Evolutionary conservation across 306 rosid genomes (phyloP), one percentile per base, ranked within the genome.

Genomic region (Begonia loranthoides): DNA sequence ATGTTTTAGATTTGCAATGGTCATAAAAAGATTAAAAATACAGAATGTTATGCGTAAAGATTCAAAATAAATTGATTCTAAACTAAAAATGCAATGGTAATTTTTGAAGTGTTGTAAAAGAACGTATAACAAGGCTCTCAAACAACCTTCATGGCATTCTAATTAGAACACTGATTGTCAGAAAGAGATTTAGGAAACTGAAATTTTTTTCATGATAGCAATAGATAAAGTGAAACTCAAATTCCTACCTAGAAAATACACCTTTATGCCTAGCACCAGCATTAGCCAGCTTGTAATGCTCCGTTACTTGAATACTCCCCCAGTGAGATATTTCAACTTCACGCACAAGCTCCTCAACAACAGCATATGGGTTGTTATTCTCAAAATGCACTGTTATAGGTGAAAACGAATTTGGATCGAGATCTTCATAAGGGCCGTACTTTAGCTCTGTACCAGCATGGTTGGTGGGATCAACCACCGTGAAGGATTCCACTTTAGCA

Each of bases 241-340:
- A 71, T 49, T 63, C 62, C 55, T 67, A 86, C 99, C 99, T 86
- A 3, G 95, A 82, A 71, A 90, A 90, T 15, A 80, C 87, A 61
- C 97, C 95, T 71, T 82, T 90, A 66, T 90, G 99, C 21, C 74
- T 77, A 63, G 99, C 99, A 54, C 99, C 99, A 7, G 83, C 84
- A 67, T 86, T 92, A 53, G 53, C 77, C 72, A 90, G 57, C 54
- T 49, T 78, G 65, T 90, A 90, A 63, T 72, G 78, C 81, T 90
- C 95, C 3, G 87, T 90, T 73, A 90, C 69, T 65, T 80, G 95
- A 56, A 90, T 13, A 70, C 56, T 86, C 49, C 99, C 99, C 99
- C 99, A 85, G 67, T 90, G 99, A 76, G 99, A 90, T 76, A 90
- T 76, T 71, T 90, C 99, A 58, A 90, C 76, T 75, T 86, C 99